These are phyloP conservation scores for Lunasporangiospora selenospora DNA, from an alignment of 192 early-diverging fungal species.

Conservation along the genomic window DNA sequence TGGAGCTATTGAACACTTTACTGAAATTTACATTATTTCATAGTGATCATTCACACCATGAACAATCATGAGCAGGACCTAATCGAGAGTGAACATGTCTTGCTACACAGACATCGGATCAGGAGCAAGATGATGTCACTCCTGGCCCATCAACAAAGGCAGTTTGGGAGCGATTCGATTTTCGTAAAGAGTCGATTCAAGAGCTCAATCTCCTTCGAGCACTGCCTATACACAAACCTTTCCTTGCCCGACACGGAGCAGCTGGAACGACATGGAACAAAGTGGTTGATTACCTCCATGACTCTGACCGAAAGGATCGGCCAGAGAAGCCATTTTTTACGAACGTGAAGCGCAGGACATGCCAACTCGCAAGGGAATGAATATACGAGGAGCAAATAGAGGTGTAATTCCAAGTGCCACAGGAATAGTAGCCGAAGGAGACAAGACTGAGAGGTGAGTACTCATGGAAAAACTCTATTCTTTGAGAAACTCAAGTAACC, in stretches of 20 bases:
- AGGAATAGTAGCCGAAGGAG: background rate
- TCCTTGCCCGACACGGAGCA: background rate
- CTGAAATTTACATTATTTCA: no score
- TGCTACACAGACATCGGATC: no score
- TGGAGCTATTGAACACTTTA: no score
- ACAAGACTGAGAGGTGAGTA: background rate
- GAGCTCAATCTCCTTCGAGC: background rate
- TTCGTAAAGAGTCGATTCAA: constrained; percentile 3
- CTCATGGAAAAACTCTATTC: background rate
- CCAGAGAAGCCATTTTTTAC: constrained; percentile 5
- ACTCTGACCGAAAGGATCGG: background rate
- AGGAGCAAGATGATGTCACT: no score
- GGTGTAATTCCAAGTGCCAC: background rate
- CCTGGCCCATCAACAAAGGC: no score
- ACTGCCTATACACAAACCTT: background rate
- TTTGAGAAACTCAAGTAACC: background rate
- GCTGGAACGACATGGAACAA: background rate
- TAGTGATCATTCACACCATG: no score
- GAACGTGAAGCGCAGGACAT: background rate
- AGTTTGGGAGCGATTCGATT: constrained; percentile 7
- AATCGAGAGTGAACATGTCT: no score
- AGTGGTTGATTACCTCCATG: background rate
- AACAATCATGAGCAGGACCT: no score
- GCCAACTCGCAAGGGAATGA: background rate
- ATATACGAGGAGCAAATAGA: background rate